Evolutionary conservation across 2,329 filamentous ascomycete genomes (phyloP).

Genomic region (Endocalyx cinctus): DNA sequence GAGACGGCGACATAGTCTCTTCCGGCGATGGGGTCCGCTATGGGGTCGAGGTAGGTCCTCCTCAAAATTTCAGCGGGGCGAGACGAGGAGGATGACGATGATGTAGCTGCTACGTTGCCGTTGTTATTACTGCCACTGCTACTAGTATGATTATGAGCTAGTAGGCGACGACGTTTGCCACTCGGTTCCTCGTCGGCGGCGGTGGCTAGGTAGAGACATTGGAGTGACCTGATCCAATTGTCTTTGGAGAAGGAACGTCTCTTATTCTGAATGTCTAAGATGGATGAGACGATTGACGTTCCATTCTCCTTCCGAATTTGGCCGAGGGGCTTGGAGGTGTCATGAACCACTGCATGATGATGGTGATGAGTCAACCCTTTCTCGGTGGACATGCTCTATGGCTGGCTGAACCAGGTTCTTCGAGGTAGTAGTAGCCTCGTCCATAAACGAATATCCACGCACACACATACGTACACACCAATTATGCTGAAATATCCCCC

Average conservation of each 20-base stretch:
- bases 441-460: background rate
- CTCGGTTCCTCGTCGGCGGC: conserved; percentile 15
- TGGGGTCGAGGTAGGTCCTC: conserved; percentile 18
- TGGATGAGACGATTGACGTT: conserved; percentile 17
- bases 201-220: conserved; percentile 19
- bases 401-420: too few relatives aligned
- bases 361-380: conserved; percentile 6
- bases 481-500: too few relatives aligned
- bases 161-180: conserved; percentile 19
- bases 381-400: conserved; percentile 20
- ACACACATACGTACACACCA: background rate
- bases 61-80: conserved; percentile 13
- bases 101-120: conserved; percentile 13
- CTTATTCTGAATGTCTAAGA: conserved; percentile 18
- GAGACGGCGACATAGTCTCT: conserved; percentile 24
- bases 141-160: too few relatives aligned
- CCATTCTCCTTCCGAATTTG: conserved; percentile 18
- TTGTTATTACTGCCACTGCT: too few relatives aligned
- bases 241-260: conserved; percentile 17
- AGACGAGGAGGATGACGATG: conserved; percentile 6
- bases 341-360: conserved; percentile 19
- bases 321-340: conserved; percentile 22
- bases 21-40: conserved; percentile 12
- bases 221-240: conserved; percentile 23
- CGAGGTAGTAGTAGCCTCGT: conserved; percentile 19